Conservation (phyloP, 371 early-diverging fungal genomes). For the Thermomucor indicae-seudaticae region DNA sequence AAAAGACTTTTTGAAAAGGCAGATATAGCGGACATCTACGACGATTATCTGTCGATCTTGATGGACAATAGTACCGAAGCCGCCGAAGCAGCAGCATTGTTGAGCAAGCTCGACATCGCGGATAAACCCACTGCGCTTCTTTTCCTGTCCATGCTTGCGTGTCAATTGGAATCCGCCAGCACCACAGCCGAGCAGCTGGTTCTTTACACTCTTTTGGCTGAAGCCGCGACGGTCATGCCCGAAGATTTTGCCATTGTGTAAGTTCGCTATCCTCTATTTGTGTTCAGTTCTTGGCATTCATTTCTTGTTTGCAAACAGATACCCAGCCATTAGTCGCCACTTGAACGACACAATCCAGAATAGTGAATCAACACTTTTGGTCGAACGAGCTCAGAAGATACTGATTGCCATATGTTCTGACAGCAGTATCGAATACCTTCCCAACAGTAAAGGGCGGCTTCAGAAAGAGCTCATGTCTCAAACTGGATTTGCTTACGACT, state of each 20-base stretch:
- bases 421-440: too few species aligned
- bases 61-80: slow-evolving; percentile 35
- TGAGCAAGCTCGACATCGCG: slow-evolving; percentile 42
- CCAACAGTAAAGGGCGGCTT: too few species aligned
- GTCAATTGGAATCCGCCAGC: slow-evolving; percentile 60
- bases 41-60: slow-evolving; percentile 53
- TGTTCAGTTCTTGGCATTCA: slow-evolving; percentile 67
- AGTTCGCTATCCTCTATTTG: slow-evolving; percentile 68
- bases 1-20: too few species aligned
- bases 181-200: slow-evolving; percentile 61
- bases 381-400: slow-evolving; percentile 74
- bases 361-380: slow-evolving; percentile 63
- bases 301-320: too few species aligned
- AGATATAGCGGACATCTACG: slow-evolving; percentile 59
- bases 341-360: too few species aligned
- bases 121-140: slow-evolving; percentile 52
- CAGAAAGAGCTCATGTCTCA: too few species aligned
- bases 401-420: slow-evolving; percentile 72
- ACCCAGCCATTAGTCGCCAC: too few species aligned
- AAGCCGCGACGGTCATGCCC: slow-evolving; percentile 49
- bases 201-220: slow-evolving; percentile 63
- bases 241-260: slow-evolving; percentile 49
- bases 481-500: too few species aligned
- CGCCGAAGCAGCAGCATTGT: slow-evolving; percentile 36
- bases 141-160: slow-evolving; percentile 56